Conservation (phyloP, 2,329 filamentous ascomycete genomes). For the Elsinoe ampelina region DNA sequence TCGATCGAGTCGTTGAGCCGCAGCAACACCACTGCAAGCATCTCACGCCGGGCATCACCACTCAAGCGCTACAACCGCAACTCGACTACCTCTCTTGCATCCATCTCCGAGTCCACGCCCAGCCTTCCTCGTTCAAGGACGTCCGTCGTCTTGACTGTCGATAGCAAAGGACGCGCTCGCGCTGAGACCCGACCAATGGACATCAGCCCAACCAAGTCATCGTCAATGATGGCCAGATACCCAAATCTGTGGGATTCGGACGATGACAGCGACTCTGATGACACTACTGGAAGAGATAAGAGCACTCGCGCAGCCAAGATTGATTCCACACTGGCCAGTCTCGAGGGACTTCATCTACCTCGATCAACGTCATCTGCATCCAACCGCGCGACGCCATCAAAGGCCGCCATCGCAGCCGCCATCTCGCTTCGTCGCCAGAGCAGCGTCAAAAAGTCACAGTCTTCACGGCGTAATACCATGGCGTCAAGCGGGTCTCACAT, state of each 20-base stretch:
- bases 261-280: conserved; percentile 27
- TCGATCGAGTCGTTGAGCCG: conserved; percentile 25
- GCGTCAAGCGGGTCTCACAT: conserved; percentile 17
- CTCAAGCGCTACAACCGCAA: conserved; percentile 35
- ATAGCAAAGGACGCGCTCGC: conserved; percentile 39
- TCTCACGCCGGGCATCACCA: conserved; percentile 38
- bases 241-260: conserved; percentile 37
- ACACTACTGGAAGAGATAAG: conserved; percentile 15
- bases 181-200: conserved; percentile 35
- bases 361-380: conserved; percentile 26
- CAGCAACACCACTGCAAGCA: conserved; percentile 25
- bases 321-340: conserved; percentile 27
- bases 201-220: conserved; percentile 28
- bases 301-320: conserved; percentile 21
- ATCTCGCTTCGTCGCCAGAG: conserved; percentile 27
- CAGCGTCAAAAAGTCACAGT: conserved; percentile 20
- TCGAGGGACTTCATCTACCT: conserved; percentile 27
- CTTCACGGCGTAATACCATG: conserved; percentile 16
- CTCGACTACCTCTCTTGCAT: conserved; percentile 28
- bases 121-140: conserved; percentile 26
- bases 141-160: conserved; percentile 36
- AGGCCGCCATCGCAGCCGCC: conserved; percentile 27
- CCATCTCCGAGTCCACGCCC: conserved; percentile 37
- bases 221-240: conserved; percentile 30
- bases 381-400: conserved; percentile 25